phyloP scores from a whole-genome alignment of 2,329 filamentous ascomycete genomes.

The Thelonectria rubi region DNA sequence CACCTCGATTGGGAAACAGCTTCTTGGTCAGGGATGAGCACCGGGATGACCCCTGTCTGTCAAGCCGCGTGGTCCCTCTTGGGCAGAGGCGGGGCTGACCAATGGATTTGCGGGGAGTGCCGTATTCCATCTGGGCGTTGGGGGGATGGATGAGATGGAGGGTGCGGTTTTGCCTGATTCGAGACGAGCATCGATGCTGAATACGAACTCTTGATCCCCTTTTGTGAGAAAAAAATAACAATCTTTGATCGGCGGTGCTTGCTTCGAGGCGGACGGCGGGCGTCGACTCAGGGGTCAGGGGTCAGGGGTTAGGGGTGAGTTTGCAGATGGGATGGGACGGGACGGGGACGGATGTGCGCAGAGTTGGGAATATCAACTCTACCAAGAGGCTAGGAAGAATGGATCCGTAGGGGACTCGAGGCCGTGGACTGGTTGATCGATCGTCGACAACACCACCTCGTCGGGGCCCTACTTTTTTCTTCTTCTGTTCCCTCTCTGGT shows the following conservation, averaged over 20 bases:
- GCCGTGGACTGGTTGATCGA: constrained; percentile 11
- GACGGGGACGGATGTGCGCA: neutral
- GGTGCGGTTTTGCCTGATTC: neutral
- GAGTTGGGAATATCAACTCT: neutral
- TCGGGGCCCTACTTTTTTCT: neutral
- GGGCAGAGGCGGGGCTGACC: constrained; percentile 27
- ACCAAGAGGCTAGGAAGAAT: neutral
- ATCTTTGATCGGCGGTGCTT: neutral
- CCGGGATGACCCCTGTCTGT: constrained; percentile 11
- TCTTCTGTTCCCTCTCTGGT: too few relatives aligned
- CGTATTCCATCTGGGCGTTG: constrained; percentile 1
- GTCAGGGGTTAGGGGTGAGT: neutral
- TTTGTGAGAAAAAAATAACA: too few relatives aligned
- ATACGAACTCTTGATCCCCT: constrained; percentile 9
- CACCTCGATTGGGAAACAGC: neutral
- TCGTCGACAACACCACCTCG: constrained; percentile 7
- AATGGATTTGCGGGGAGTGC: constrained; percentile 19
- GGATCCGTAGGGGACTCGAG: constrained; percentile 2
- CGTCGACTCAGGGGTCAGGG: constrained; percentile 22
- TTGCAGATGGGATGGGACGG: constrained; percentile 7
- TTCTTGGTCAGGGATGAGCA: constrained; percentile 7
- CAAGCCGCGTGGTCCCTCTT: constrained; percentile 19
- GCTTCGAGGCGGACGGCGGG: neutral
- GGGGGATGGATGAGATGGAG: too few relatives aligned
- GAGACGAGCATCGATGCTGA: neutral